Base-by-base conservation (phyloP, 1,139 yeast genomes). In the Protomyces gravidus region DNA sequence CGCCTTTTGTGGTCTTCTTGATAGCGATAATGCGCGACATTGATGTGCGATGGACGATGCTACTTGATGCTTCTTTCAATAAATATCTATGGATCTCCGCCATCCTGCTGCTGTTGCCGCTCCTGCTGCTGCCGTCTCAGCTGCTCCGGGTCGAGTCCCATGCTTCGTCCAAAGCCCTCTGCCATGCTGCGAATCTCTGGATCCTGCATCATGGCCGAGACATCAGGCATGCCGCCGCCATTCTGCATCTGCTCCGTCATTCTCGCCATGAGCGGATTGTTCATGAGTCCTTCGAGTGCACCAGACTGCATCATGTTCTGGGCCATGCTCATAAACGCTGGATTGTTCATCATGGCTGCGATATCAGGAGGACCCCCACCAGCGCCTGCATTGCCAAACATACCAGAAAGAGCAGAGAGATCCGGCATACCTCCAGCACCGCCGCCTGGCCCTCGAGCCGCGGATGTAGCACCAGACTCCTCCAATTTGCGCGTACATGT, bases 401-500 rank as follows among this genome's bases (percentile, higher is more conserved):
- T 76, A 36, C 59, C 50, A 49, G 70, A 70, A 49, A 75, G 66
- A 50, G 76, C 72, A 27, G 85, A 73, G 40, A 85, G 74, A 70
- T 84, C 92, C 61, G 87, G 90, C 75, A 64, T 63, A 36, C 78
- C 78, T 23, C 77, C 73, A 55, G 71, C 72, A 32, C 17, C 67
- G 48, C 40, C 32, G 73, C 63, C 13, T 17, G 68, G 63, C 5
- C 36, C 28, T 4, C 48, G 56, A 13, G 59, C 7, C 28, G 61
- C 60, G 27, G 53, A 19, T 3, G 55, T 33, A n/a, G 53, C 58
- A 33, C 69, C 70, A 28, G 67, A 63, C 69, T 83, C 75, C 59
- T 85, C 89, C 36, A 86, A 89, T 71, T 90, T 83, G 73, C 81
- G 81, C 75, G 88, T 87, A 36, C 96, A 97, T 45, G 96, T 88